Evolutionary conservation across 2,329 filamentous ascomycete species (phyloP).

Genomic region (Helotiales sp.): DNA sequence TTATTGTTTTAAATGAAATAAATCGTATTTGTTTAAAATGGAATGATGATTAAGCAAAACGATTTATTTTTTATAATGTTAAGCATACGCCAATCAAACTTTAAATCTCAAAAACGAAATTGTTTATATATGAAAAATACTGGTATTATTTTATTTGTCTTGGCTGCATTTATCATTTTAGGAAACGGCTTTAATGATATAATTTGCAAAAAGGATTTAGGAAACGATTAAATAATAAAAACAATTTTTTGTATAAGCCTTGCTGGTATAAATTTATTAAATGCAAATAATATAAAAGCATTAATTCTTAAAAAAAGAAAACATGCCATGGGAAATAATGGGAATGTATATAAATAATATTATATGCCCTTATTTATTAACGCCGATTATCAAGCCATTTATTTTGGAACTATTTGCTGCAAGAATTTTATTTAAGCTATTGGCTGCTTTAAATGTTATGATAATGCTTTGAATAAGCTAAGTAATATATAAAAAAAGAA

Average conservation of each 20-base stretch:
- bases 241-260: not conserved
- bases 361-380: constrained; percentile 34
- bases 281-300: constrained; percentile 24
- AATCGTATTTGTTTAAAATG: constrained; percentile 34
- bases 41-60: constrained; percentile 32
- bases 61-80: constrained; percentile 36
- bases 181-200: constrained; percentile 38
- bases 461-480: not conserved
- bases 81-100: constrained; percentile 27
- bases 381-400: constrained; percentile 32
- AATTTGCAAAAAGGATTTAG: constrained; percentile 34
- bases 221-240: constrained; percentile 39
- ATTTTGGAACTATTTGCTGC: constrained; percentile 25
- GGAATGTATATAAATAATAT: constrained; percentile 30
- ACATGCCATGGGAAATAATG: constrained; percentile 30
- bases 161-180: constrained; percentile 38
- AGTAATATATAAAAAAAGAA: not conserved
- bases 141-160: constrained; percentile 45
- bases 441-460: not conserved
- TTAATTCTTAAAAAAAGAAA: constrained; percentile 32
- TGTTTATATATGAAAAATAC: constrained; percentile 49
- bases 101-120: constrained; percentile 32
- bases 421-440: constrained; percentile 18
- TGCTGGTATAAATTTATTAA: constrained; percentile 16
- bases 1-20: constrained; percentile 30